Evolutionary conservation across 257 asterid genomes (phyloP), one percentile per base, ranked within the genome.

Genomic region (Solanum lignicaule): DNA sequence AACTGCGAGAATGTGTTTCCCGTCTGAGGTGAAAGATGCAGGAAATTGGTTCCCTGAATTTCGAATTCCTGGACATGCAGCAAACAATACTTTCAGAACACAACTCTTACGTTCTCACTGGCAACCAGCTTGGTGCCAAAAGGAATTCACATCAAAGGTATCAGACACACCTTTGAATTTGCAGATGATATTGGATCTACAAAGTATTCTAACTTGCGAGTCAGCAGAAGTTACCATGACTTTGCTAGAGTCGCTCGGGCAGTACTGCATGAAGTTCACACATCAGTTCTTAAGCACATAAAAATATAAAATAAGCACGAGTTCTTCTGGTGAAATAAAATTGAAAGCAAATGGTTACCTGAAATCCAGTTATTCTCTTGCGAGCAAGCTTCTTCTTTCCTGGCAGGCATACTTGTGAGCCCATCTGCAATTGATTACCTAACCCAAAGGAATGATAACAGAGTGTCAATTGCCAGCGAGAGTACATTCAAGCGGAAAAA

Each of bases 201-300:
- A 87, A 38, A 96, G 93, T 76, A 95, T 91, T 71, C 92, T 94
- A 75, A 96, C 94, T 92, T 93, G 95, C 1, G 98, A 93, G 90
- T 95, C 98, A 6, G 98, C 98, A 87, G 93, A 94, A 73, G 98
- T 94, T 76, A 95, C 98, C 98, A 96, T 92, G 35, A 96, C 92
- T 92, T 95, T 96, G 90, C 92, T 94, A n/a, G 79, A 74, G 75
- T 95, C 98, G 23, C 89, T 91, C 9, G 98, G 98, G 84, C 95
- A 96, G 88, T 93, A 96, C 99, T 95, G 94, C 87, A 39, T n/a
- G 27, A 16, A 39, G 39, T 66, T 85, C 33, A 31, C 31, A 20
- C 41, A 20, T 41, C 31, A 85, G 87, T 39, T 71, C 15, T 36
- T 18, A 65, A 69, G 83, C 35, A 16, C 65, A 81, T 66, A 36